A percentile compares a stretch with the other conserved stretches of the same genome.
Evolutionary conservation across 805 yeast species (phyloP).

Genomic region (Schwanniomyces yamadae): DNA sequence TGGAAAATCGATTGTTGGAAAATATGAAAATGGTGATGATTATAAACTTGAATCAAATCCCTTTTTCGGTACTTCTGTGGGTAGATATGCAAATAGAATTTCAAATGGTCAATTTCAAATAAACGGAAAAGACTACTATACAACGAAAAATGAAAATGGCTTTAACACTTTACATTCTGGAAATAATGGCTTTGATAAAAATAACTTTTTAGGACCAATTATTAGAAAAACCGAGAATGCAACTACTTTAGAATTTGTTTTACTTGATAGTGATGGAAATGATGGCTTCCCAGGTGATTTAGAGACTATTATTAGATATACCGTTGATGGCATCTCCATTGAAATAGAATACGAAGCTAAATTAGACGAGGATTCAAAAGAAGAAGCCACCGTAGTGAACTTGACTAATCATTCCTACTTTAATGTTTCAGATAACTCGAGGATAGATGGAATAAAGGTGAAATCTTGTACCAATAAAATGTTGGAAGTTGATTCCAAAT

Average conservation of each 20-base stretch:
- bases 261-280: constrained; percentile 45
- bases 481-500: constrained; percentile 40
- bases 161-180: constrained; percentile 56
- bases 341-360: constrained; percentile 48
- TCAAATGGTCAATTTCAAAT: constrained; percentile 41
- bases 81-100: constrained; percentile 64
- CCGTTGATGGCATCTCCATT: constrained; percentile 38
- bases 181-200: constrained; percentile 48
- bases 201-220: constrained; percentile 53
- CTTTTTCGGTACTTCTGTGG: constrained; percentile 63
- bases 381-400: constrained; percentile 50
- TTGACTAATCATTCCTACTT: constrained; percentile 66
- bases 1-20: constrained; percentile 39
- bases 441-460: constrained; percentile 32
- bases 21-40: constrained; percentile 33
- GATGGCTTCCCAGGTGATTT: constrained; percentile 65
- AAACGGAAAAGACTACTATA: constrained; percentile 38
- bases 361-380: constrained; percentile 27
- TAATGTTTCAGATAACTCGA: constrained; percentile 37
- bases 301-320: constrained; percentile 45
- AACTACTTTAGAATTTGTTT: constrained; percentile 35
- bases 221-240: constrained; percentile 35
- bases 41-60: constrained; percentile 40
- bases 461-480: constrained; percentile 37
- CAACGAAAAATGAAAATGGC: constrained; percentile 42